Evolutionary conservation across 352 stramenopile species (phyloP), one percentile per base, ranked within the genome.

Genomic region (Globisporangium paroecandrum): DNA sequence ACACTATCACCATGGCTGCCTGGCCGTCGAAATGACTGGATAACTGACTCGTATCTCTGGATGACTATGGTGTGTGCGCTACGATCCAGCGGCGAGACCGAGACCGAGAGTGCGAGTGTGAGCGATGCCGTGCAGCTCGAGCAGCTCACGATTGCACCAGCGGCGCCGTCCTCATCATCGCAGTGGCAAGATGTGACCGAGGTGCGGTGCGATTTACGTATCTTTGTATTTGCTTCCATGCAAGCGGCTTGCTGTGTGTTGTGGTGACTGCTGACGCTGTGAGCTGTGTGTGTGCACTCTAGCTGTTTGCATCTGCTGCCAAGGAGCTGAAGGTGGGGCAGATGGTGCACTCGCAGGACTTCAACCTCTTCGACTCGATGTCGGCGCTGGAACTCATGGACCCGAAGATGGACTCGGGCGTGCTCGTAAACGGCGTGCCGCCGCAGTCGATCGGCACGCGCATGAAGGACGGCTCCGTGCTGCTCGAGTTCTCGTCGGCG

Each of bases 321-420:
- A 91, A 91, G 65, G 85, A 93, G 70, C 77, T 95, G 27, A 92
- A 90, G 60, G 76, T 94, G 20, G 85, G 87, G 2, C 85, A 95
- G 58, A 69, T 95, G 64, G 76, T 94, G 36, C 87, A 95, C 54
- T 77, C 89, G 51, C 69, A 86, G 7, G 72, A 87, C 63, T 98
- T 98, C 62, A 95, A 89, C 63, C 81, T 98, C 63, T 96, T 95
- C 69, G 92, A 98, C 66, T 97, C 92, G 64, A 98, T 98, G 93
- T 94, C 92, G 36, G 95, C 95, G 58, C 75, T 98, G 20, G 94
- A 98, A 80, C 75, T 98, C 2, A 97, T 97, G 82, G 93, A 98
- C 70, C 78, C 79, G 7, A 97, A 97, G 68, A 98, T 98, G 94
- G 95, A 98, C 79, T 94, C 87, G 46, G 96, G 94, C 34, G 89